phyloP scores from a whole-genome alignment of 75 land plant species.

The Isoetes taiwanensis region DNA sequence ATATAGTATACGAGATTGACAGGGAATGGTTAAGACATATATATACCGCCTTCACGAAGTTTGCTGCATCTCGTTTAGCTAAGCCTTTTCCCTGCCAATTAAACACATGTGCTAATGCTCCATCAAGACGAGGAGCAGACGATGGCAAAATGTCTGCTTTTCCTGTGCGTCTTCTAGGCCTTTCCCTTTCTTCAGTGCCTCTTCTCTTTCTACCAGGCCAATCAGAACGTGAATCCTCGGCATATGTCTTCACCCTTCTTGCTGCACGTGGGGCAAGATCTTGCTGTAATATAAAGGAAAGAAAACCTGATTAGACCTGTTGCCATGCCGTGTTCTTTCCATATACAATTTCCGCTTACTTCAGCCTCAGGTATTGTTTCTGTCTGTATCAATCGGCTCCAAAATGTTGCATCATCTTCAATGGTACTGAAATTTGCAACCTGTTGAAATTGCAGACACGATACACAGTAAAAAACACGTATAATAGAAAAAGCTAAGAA shows the following conservation, averaged over 20 bases:
- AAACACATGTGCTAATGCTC: slow-evolving; percentile 72
- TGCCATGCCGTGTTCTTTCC: too few relatives aligned
- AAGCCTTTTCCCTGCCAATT: slow-evolving; percentile 77
- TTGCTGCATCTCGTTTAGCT: slow-evolving; percentile 81
- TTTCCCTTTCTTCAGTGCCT: slow-evolving; percentile 41
- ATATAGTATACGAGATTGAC: too few relatives aligned
- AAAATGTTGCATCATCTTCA: slow-evolving; percentile 94
- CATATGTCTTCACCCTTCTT: slow-evolving; percentile 73
- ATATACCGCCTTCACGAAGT: slow-evolving; percentile 77
- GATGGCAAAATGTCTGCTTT: slow-evolving; percentile 22
- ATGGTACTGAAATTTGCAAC: slow-evolving; percentile 82
- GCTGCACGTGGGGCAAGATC: slow-evolving; percentile 85
- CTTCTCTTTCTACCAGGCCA: slow-evolving; percentile 45
- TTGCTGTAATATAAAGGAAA: slow-evolving; percentile 41
- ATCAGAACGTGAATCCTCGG: slow-evolving; percentile 44
- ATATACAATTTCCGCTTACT: slow-evolving; percentile 37
- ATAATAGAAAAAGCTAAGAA: too few relatives aligned
- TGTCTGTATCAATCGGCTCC: slow-evolving; percentile 94
- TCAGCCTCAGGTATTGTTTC: slow-evolving; percentile 70
- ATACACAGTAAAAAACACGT: too few relatives aligned
- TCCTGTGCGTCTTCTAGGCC: slow-evolving; percentile 37
- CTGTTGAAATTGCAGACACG: too few relatives aligned
- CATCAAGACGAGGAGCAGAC: slow-evolving; percentile 58
- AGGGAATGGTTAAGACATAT: too few relatives aligned
- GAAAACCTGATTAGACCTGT: too few relatives aligned